These are phyloP conservation scores for Alternaria triticimaculans DNA, from an alignment of 2,329 filamentous ascomycete species.

Conservation along the genomic window DNA sequence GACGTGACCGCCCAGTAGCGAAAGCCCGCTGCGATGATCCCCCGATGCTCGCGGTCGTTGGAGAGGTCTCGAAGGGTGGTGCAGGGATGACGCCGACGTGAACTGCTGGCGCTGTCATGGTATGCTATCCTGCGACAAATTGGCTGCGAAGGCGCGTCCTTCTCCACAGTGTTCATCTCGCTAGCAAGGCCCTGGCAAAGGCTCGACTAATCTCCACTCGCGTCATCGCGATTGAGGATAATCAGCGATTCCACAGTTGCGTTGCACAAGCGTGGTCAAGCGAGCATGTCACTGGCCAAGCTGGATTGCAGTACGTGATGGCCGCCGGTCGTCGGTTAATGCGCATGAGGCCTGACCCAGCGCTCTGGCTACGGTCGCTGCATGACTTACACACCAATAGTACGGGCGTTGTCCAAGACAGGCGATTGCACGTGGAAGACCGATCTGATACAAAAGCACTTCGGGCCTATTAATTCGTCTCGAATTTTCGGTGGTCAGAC, in stretches of 20 bases:
- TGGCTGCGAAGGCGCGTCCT: slow-evolving; percentile 41
- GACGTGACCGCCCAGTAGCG: slow-evolving; percentile 14
- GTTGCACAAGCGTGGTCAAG: slow-evolving; percentile 34
- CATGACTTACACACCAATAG: slow-evolving; percentile 39
- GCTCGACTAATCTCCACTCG: slow-evolving; percentile 36
- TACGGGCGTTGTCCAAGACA: slow-evolving; percentile 24
- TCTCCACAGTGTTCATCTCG: slow-evolving; percentile 50
- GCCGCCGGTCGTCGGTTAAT: slow-evolving; percentile 26
- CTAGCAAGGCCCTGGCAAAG: slow-evolving; percentile 34
- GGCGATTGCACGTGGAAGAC: slow-evolving; percentile 34
- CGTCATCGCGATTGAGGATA: slow-evolving; percentile 27
- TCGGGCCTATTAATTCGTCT: slow-evolving; percentile 14
- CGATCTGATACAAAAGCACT: slow-evolving; percentile 27
- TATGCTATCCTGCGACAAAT: slow-evolving; percentile 38
- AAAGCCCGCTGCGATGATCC: slow-evolving; percentile 14
- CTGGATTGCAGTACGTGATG: slow-evolving; percentile 21
- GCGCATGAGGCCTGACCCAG: slow-evolving; percentile 34
- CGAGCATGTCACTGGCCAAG: slow-evolving; percentile 27
- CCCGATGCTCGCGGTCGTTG: slow-evolving; percentile 11
- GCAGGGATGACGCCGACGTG: slow-evolving; percentile 33
- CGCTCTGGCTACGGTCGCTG: slow-evolving; percentile 35
- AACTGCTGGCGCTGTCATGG: slow-evolving; percentile 29
- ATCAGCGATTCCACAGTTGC: slow-evolving; percentile 15
- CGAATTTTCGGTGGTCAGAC: slow-evolving; percentile 7
- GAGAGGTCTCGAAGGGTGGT: slow-evolving; percentile 8